Conservation (phyloP, 768 basidiomycete species). For the Candolleomyces eurysporus region DNA sequence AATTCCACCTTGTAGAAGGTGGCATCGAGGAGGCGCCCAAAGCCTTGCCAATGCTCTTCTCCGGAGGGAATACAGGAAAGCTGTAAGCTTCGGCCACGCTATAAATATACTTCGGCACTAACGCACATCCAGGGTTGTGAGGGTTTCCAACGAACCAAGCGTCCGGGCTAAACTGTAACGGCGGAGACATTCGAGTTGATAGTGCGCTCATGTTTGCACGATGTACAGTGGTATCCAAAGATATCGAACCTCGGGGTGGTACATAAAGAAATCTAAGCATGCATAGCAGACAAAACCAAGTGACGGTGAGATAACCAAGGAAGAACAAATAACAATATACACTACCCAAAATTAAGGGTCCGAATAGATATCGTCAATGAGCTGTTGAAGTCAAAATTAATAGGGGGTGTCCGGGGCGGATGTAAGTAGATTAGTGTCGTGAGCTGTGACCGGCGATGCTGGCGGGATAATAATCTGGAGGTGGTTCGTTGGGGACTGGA, state of each 20-base stretch:
- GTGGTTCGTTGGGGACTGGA: neutral
- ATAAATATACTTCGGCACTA: conserved; percentile 4
- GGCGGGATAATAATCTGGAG: conserved; percentile 6
- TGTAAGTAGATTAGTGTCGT: neutral
- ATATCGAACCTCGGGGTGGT: too few species aligned
- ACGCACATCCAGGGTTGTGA: conserved; percentile 46
- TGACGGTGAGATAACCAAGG: neutral
- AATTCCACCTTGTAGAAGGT: conserved; percentile 75
- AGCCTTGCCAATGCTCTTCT: conserved; percentile 69
- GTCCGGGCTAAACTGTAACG: conserved; percentile 31
- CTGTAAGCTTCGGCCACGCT: conserved; percentile 36
- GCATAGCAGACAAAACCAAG: neutral
- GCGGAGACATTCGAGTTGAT: neutral
- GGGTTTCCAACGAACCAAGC: conserved; percentile 45
- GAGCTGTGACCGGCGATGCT: neutral
- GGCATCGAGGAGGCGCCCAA: conserved; percentile 70
- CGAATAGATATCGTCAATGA: neutral
- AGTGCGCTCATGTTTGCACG: too few species aligned
- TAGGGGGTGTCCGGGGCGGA: neutral
- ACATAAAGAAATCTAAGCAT: too few species aligned
- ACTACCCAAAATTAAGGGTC: neutral
- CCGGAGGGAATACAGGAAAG: conserved; percentile 79
- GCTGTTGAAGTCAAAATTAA: neutral
- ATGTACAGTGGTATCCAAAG: too few species aligned
- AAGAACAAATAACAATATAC: neutral